Percentiles rank a stretch among this genome's conserved stretches.
Evolutionary conservation across 169 alveolate species (phyloP).

Genomic region (Cytauxzoon felis): DNA sequence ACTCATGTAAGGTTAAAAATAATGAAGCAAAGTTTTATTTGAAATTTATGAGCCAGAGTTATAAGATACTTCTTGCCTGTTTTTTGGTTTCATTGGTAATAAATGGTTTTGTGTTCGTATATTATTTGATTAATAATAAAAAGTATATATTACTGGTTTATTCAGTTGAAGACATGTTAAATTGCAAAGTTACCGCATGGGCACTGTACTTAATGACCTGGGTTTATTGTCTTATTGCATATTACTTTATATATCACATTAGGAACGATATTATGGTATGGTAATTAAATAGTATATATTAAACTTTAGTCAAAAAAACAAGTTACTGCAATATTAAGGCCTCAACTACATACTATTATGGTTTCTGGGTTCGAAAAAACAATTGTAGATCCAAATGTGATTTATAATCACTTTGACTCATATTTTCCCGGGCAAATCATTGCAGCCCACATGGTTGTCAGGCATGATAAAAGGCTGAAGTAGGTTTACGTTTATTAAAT

Average conservation of each 20-base stretch:
- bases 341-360: conserved; percentile 65
- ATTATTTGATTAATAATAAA: conserved; percentile 18
- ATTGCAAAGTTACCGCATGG: conserved; percentile 44
- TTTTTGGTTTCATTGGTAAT: conserved; percentile 24
- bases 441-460: conserved; percentile 41
- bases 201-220: conserved; percentile 52
- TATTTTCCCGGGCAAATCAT: conserved; percentile 57
- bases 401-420: conserved; percentile 43
- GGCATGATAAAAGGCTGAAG: conserved; percentile 50
- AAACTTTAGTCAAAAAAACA: conserved; percentile 26
- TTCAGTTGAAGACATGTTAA: conserved; percentile 43
- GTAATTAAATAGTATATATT: neutral
- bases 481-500: conserved; percentile 5
- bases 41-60: conserved; percentile 39
- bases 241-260: conserved; percentile 36
- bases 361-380: conserved; percentile 43
- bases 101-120: conserved; percentile 19
- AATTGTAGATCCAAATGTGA: conserved; percentile 28
- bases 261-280: conserved; percentile 26
- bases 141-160: conserved; percentile 20
- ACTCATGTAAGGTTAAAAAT: conserved; percentile 16
- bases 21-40: conserved; percentile 61
- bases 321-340: conserved; percentile 49
- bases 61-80: conserved; percentile 38
- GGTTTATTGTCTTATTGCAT: conserved; percentile 54